Conservation (phyloP, 164 flowering plant genomes). For the Cinnamomum chago region DNA sequence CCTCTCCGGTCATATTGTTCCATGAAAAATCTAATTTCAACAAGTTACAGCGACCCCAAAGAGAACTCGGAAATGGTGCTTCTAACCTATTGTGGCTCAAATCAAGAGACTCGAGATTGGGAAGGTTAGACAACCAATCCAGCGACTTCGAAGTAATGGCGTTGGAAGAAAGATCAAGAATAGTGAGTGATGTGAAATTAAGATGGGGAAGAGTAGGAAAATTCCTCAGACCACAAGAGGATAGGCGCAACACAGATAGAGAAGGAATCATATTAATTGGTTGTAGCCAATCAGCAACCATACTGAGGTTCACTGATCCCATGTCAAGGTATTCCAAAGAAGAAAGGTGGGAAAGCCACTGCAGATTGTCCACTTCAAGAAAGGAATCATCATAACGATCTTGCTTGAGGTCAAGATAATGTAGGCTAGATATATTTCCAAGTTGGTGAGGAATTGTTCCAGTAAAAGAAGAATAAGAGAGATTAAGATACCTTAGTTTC, state of each 20-base stretch:
- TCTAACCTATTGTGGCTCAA: too few relatives aligned
- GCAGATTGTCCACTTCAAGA: not conserved
- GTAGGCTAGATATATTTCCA: slow-evolving; percentile 13
- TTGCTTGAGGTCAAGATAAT: not conserved
- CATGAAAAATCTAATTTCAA: not conserved
- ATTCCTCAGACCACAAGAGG: not conserved
- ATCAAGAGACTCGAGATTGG: not conserved
- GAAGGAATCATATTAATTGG: not conserved
- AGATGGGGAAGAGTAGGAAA: not conserved
- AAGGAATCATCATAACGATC: not conserved
- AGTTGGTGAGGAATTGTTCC: slow-evolving; percentile 15
- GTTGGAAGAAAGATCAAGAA: not conserved
- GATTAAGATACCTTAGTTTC: slow-evolving; percentile 8
- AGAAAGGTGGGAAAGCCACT: slow-evolving; percentile 2
- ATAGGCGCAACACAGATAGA: not conserved
- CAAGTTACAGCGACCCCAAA: not conserved
- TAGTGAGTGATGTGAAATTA: not conserved
- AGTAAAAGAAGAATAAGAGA: not conserved
- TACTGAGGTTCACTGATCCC: not conserved
- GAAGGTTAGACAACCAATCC: not conserved
- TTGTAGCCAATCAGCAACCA: not conserved
- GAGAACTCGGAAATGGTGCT: not conserved
- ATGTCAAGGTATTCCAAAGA: not conserved
- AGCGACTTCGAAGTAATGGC: not conserved
- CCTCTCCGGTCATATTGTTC: not conserved